phyloP scores from a whole-genome alignment of 345 rosid genomes.

The Brassica juncea region DNA sequence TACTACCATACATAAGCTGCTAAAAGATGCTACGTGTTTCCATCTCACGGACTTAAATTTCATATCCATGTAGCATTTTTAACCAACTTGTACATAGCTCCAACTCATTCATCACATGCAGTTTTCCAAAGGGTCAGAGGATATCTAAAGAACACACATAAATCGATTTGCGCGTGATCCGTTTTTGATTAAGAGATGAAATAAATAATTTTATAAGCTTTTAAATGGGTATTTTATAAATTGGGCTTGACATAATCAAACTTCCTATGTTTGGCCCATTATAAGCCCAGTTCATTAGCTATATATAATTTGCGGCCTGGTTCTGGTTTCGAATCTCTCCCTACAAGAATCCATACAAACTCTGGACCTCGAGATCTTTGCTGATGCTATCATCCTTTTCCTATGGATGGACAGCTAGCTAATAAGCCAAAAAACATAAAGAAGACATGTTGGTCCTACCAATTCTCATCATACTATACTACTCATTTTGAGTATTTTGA shows the following conservation, averaged over 20 bases:
- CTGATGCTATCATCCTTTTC: neutral
- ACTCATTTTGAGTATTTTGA: neutral
- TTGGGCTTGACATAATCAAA: neutral
- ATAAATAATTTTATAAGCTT: neutral
- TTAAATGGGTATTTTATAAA: neutral
- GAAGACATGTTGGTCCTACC: neutral
- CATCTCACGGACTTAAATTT: neutral
- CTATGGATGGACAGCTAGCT: neutral
- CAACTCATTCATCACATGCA: neutral
- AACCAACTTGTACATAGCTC: neutral
- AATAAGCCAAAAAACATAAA: neutral
- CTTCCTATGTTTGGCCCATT: neutral
- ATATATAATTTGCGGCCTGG: neutral
- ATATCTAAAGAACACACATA: neutral
- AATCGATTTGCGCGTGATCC: neutral
- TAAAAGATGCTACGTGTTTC: neutral
- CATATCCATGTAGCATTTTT: neutral
- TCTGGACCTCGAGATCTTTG: neutral
- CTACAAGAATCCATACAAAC: neutral
- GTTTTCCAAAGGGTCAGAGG: slow-evolving; percentile 11
- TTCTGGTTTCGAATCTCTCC: neutral
- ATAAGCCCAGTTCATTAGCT: neutral
- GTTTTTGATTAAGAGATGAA: no score
- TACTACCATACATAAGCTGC: neutral
- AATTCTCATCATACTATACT: neutral